Base-by-base conservation (phyloP, 1,139 yeast species). In the Sporopachydermia cereana region DNA sequence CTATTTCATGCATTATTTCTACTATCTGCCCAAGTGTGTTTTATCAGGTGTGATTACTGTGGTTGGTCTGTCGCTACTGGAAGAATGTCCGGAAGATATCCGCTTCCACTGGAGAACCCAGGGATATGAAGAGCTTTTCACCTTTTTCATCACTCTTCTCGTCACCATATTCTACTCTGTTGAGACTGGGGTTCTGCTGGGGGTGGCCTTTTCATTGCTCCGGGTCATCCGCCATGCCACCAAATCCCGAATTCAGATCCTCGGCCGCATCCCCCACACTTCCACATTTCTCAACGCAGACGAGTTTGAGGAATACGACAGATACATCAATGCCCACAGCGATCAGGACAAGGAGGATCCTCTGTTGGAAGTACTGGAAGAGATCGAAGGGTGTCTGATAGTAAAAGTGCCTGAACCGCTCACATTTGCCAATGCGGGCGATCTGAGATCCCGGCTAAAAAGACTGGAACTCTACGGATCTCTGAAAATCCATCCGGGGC, bases 371-470 rank as follows among this genome's bases (percentile, higher is more conserved):
- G 39, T 34, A 31, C 61, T 81, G 27, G 91, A 84, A 56, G 89
- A 85, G 51, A 71, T 85, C 42, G 91, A 84, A 56, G 95, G 94
- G 1, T 84, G 95, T 55, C 67, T 91, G 44, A 82, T 89, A 42
- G 83, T 89, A 29, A 85, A 82, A 53, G 78, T 91, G 36, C 94
- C 97, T 0, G 97, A 91, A 57, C 96, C 97, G 1, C 66, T 91
- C 48, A 86, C 95, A 1, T 91, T 91, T 61, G 88, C 96, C 36
- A 91, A 91, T 58, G 77, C 94, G 17, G 84, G 82, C 49, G 96
- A 89, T 57, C 67, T 91, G 52, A 77, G 84, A 49, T 70, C 81
- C 43, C 67, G 97, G 24, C 67, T 91, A 45, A 73, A 77, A 47
- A 67, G 97, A 46, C 72, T 91, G 21, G 97, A 91, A 57, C 66